Percentiles rank a stretch among this genome's conserved stretches.
phyloP scores from a whole-genome alignment of 768 basidiomycete genomes.

The Rhodotorula paludigena region DNA sequence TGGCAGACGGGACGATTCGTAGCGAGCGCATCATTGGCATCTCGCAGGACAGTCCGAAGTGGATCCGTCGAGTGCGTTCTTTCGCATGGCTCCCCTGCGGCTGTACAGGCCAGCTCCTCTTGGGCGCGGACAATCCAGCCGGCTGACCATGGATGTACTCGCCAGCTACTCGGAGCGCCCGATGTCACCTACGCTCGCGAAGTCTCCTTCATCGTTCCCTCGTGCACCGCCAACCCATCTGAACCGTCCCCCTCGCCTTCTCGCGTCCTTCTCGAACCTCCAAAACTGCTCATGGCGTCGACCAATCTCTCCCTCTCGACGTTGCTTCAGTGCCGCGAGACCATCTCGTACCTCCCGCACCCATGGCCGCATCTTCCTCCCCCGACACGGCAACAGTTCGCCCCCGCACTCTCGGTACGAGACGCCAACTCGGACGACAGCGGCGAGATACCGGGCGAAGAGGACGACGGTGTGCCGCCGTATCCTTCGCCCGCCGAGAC shows the following conservation, averaged over 20 bases:
- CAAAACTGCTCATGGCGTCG: slow-evolving; percentile 39
- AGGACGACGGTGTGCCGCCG: neutral
- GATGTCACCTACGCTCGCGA: slow-evolving; percentile 38
- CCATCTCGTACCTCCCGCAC: slow-evolving; percentile 36
- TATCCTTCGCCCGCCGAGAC: neutral
- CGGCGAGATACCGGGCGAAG: neutral
- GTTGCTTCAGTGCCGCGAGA: slow-evolving; percentile 36
- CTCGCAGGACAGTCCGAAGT: slow-evolving; percentile 33
- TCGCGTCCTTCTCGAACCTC: slow-evolving; percentile 26
- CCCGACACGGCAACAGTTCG: slow-evolving; percentile 14
- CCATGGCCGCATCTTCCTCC: slow-evolving; percentile 35
- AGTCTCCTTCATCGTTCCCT: slow-evolving; percentile 37
- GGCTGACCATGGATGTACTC: neutral
- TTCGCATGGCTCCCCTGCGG: neutral
- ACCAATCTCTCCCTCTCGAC: slow-evolving; percentile 36
- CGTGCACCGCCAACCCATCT: slow-evolving; percentile 12
- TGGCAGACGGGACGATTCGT: slow-evolving; percentile 35
- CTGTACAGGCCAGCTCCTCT: neutral
- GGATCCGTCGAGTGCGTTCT: slow-evolving; percentile 33
- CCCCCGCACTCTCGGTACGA: neutral
- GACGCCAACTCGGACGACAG: neutral
- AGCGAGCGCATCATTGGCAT: slow-evolving; percentile 36
- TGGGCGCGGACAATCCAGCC: neutral
- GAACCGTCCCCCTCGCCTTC: slow-evolving; percentile 1
- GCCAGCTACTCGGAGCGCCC: slow-evolving; percentile 32